These are phyloP conservation scores for Debaryomycetaceae sp. DNA, from an alignment of 1,139 yeast species.

Conservation along the genomic window DNA sequence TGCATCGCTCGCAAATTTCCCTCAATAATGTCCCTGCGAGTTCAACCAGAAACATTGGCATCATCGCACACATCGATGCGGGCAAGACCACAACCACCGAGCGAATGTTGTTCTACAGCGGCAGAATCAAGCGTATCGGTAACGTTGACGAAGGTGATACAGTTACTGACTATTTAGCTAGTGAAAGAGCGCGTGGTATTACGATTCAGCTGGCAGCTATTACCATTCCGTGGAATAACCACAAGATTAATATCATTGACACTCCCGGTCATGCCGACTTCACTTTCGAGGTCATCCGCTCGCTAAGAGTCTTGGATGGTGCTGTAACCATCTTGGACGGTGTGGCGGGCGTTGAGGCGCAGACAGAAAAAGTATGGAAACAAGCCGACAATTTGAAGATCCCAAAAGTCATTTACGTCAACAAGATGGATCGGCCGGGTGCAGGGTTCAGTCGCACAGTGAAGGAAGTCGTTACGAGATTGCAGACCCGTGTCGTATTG, in stretches of 20 bases:
- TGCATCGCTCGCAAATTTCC: not conserved
- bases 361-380: conserved; percentile 94
- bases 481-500: conserved; percentile 64
- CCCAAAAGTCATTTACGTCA: conserved; percentile 72
- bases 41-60: conserved; percentile 60
- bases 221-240: conserved; percentile 74
- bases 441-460: conserved; percentile 92
- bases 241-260: conserved; percentile 77
- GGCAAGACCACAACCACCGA: conserved; percentile 89
- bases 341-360: conserved; percentile 97
- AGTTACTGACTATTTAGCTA: conserved; percentile 83
- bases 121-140: conserved; percentile 72
- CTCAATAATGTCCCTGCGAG: conserved; percentile 19
- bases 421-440: conserved; percentile 94
- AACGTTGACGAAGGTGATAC: conserved; percentile 97
- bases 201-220: conserved; percentile 97
- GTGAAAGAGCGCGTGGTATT: conserved; percentile 88
- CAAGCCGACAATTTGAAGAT: conserved; percentile 61
- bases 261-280: conserved; percentile 99
- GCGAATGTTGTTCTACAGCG: conserved; percentile 81
- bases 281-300: conserved; percentile 85
- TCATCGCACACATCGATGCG: conserved; percentile 84
- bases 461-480: conserved; percentile 67
- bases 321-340: conserved; percentile 88
- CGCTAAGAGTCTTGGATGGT: conserved; percentile 86